Evolutionary conservation across 768 basidiomycete species (phyloP), one percentile per base, ranked within the genome.

Genomic region (Leccinum rimulosum): DNA sequence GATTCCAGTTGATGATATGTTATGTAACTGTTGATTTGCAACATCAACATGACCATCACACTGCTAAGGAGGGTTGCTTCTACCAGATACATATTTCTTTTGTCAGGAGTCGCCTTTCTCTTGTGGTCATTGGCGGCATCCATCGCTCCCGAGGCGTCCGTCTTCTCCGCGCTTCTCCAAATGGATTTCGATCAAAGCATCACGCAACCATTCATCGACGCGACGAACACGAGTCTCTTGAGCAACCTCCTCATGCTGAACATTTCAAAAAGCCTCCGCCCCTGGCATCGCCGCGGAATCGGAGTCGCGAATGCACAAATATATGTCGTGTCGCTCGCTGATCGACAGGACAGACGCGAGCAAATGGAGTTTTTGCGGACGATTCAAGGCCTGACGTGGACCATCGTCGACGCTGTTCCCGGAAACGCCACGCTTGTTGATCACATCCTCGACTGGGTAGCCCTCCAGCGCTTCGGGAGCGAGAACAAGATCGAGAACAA

Each of bases 311-410:
- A 75, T 5, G 4, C 68, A 1, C 64, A 74, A 9, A 76, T 83
- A 54, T 85, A 82, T 61, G 82, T 90, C 1, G 65, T 91, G 45
- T 86, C 86, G 27, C 83, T 89, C 30, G 80, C 82, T 9, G 72
- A 67, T 28, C 80, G 89, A 31, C 64, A 64, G 17, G 87, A 87
- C 60, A 76, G 89, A 27, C 80, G 82, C 14, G 60, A 67, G 19
- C 75, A 83, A 50, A 89, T 89, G 86, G 83, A 86, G 54, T 63
- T 60, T 17, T 65, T 91, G 25, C 78, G 82, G 25, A 68, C 65
- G 11, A 66, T 68, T 8, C 79, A 88, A 19, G 74, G 69, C 22
- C 67, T 87, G 11, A 65, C 73, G 10, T 89, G 85, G 84, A 78
- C 76, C 4, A 81, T 85, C 63, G 60, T 82, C 19, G 76, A 83